Evolutionary conservation across 768 basidiomycete genomes (phyloP).

Genomic region (Phanerochaete sordida): DNA sequence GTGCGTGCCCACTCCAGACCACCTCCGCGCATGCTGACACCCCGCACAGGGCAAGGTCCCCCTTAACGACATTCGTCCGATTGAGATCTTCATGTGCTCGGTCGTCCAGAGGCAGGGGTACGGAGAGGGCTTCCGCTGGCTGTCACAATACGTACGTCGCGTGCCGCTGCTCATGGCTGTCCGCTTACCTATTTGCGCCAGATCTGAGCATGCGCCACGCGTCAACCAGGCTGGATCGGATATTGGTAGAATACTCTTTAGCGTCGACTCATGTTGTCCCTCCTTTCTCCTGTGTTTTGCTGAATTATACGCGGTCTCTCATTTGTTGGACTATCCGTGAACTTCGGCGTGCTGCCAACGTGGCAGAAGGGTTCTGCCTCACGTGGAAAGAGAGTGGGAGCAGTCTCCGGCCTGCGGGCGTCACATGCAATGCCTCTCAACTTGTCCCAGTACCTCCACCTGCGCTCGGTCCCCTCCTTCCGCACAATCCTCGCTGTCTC

Average conservation of each 20-base stretch:
- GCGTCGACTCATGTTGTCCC: constrained; percentile 13
- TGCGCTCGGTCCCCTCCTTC: constrained; percentile 35
- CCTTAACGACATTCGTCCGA: constrained; percentile 93
- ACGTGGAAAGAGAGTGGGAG: neutral
- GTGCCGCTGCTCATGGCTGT: neutral
- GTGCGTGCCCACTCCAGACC: constrained; percentile 36
- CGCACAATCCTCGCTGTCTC: constrained; percentile 50
- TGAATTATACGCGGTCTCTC: constrained; percentile 17
- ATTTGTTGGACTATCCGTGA: neutral
- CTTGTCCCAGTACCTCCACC: neutral
- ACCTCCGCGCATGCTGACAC: constrained; percentile 11
- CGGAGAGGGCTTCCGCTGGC: constrained; percentile 97
- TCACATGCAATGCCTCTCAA: neutral
- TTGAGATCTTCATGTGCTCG: constrained; percentile 99
- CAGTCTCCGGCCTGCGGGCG: neutral
- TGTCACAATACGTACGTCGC: constrained; percentile 87
- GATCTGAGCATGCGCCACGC: neutral
- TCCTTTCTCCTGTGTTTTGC: constrained; percentile 16
- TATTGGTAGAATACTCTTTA: constrained; percentile 18
- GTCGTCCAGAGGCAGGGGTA: constrained; percentile 99
- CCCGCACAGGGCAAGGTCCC: constrained; percentile 86
- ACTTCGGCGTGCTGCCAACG: neutral
- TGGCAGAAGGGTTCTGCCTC: neutral
- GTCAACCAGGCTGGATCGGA: constrained; percentile 3
- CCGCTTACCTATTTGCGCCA: neutral